phyloP scores from a whole-genome alignment of 192 early-diverging fungal species.

The Pecoramyces ruminantium region DNA sequence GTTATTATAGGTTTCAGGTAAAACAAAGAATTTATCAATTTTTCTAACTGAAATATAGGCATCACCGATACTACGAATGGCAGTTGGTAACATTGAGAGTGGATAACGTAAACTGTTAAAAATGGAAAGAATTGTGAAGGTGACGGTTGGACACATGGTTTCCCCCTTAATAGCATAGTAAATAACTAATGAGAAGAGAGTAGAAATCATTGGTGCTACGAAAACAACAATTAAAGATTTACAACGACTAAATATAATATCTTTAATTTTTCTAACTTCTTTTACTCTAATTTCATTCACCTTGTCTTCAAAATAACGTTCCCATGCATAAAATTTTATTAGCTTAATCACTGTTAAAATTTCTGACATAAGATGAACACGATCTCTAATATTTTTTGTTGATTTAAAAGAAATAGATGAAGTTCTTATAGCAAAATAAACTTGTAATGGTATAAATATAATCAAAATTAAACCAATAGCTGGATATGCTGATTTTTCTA shows the following conservation, averaged over 20 bases:
- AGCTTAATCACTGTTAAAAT: slow-evolving; percentile 56
- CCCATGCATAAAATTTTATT: slow-evolving; percentile 66
- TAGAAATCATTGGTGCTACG: slow-evolving; percentile 36
- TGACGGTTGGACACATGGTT: slow-evolving; percentile 21
- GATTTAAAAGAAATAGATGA: slow-evolving; percentile 23
- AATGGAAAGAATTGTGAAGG: slow-evolving; percentile 44
- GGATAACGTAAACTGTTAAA: slow-evolving; percentile 60
- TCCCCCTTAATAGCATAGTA: slow-evolving; percentile 12
- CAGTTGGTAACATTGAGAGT: slow-evolving; percentile 41
- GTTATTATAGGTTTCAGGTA: slow-evolving; percentile 36
- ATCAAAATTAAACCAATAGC: slow-evolving; percentile 22
- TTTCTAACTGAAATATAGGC: slow-evolving; percentile 32
- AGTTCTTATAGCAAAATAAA: slow-evolving; percentile 24
- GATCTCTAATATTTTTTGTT: slow-evolving; percentile 35
- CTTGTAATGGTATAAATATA: slow-evolving; percentile 43
- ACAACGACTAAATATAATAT: slow-evolving; percentile 13
- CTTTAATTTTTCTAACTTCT: slow-evolving; percentile 31
- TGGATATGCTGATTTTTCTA: slow-evolving; percentile 2
- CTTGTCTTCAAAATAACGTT: slow-evolving; percentile 39
- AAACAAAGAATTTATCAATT: slow-evolving; percentile 35
- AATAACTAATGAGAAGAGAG: slow-evolving; percentile 14
- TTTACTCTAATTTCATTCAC: slow-evolving; percentile 30
- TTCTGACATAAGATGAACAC: slow-evolving; percentile 58
- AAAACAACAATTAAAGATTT: slow-evolving; percentile 35
- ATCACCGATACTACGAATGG: slow-evolving; percentile 33